phyloP scores from a whole-genome alignment of 2,329 filamentous ascomycete genomes.

The Aphanoascus verrucosus region DNA sequence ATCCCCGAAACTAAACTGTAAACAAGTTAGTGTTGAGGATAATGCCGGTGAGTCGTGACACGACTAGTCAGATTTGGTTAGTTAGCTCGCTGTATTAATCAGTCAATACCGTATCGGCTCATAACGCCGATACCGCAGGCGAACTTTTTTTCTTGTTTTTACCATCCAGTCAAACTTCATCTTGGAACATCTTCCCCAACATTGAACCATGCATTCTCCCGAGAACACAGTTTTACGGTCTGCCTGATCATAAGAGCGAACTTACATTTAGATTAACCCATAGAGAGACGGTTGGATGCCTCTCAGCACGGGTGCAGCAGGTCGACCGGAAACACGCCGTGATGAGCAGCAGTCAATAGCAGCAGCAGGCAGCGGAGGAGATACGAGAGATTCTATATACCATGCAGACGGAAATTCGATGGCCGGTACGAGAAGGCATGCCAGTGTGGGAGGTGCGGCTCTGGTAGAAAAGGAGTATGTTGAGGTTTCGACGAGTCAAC shows the following conservation, averaged over 20 bases:
- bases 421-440: constrained; percentile 3
- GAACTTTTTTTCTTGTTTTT: constrained; percentile 12
- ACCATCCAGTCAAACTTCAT: background rate
- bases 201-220: background rate
- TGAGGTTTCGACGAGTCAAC: constrained; percentile 69
- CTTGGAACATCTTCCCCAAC: background rate
- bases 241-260: background rate
- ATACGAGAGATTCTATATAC: constrained; percentile 22
- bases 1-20: background rate
- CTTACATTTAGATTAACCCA: background rate
- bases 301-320: constrained; percentile 16
- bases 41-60: background rate
- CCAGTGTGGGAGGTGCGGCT: background rate
- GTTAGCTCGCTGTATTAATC: background rate
- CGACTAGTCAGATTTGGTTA: background rate
- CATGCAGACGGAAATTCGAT: constrained; percentile 23
- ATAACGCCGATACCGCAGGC: constrained; percentile 9
- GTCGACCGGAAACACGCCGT: constrained; percentile 19
- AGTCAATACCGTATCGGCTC: background rate
- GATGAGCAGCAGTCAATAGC: constrained; percentile 14
- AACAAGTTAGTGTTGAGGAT: background rate
- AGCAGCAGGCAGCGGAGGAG: background rate
- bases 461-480: constrained; percentile 18
- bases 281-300: constrained; percentile 19
- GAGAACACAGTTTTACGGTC: background rate